These are phyloP conservation scores for Agaricales sp. DNA, from an alignment of 1,284 basidiomycete species.

Conservation along the genomic window DNA sequence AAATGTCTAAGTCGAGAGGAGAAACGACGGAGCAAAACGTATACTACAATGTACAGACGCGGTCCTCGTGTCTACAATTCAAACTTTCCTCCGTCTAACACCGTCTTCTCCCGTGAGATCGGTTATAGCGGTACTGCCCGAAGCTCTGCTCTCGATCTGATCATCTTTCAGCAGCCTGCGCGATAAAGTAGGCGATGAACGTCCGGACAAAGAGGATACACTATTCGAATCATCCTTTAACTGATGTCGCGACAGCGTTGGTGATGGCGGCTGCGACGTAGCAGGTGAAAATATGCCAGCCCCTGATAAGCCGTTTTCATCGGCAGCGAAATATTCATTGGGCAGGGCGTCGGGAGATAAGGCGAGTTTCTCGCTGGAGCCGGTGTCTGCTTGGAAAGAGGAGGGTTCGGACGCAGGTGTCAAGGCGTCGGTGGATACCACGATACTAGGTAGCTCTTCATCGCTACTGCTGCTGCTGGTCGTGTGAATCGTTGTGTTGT, in stretches of 20 bases:
- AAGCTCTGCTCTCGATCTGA: no score
- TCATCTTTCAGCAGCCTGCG: no score
- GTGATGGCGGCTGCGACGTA: background rate
- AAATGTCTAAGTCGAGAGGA: conserved; percentile 28
- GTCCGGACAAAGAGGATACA: no score
- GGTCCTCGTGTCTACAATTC: no score
- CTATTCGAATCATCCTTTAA: background rate
- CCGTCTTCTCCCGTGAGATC: no score
- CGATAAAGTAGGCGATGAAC: no score
- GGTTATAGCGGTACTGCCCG: no score
- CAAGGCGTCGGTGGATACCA: conserved; percentile 14
- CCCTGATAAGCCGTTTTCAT: background rate
- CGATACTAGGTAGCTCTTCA: conserved; percentile 8
- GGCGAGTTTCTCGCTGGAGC: background rate
- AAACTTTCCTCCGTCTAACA: no score
- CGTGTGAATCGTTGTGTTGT: conserved; percentile 27
- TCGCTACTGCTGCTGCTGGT: conserved; percentile 14
- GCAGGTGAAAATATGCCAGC: background rate
- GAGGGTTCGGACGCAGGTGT: conserved; percentile 7
- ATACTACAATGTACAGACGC: no score
- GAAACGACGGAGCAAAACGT: no score
- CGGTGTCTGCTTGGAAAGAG: conserved; percentile 4
- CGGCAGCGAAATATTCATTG: background rate
- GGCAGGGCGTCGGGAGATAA: background rate
- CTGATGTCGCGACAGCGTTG: background rate